Base-by-base conservation (phyloP, 73 alveolate genomes). In the Paramecium pentaurelia region DNA sequence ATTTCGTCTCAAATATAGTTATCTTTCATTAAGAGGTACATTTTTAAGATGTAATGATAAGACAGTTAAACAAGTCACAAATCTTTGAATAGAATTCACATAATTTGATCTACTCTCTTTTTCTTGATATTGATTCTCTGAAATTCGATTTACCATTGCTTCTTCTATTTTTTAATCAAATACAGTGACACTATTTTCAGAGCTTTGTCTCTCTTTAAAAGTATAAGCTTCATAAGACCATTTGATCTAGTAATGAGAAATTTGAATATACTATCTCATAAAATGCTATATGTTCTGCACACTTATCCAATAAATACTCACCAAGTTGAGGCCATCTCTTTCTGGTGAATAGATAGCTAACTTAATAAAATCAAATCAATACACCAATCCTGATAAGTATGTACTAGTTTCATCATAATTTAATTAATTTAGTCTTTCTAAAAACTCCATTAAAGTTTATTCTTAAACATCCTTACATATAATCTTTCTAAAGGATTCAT, bases 171-270 rank as follows among this genome's bases (percentile, higher is more conserved):
- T 73, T 37, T 73, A 38, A 73, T 73, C 87, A 73, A 73, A 73
- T 32, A 37, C 87, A 36, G 47, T 68, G 10, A 30, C 87, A 10
- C 20, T 12, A 36, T 22, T 73, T 22, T 34, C 59, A 73, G 40
- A 18, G 0, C 2, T 44, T 25, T 73, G 34, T 37, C 87, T 73
- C 36, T 37, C 60, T n/a, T 73, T 73, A 73, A 14, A 73, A 32
- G 87, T 73, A 44, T 73, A 73, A 10, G 87, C 87, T 40, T 73
- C 87, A 73, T 64, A 64, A 28, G 84, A 64, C 84, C 84, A 64
- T 64, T 64, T 64, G 84, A 64, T 64, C 84, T 64, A 64, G 47
- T 32, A 11, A 32, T 32, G 51, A 28, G 42, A 64, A 64, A 64
- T 28, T 64, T 54, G 70, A 54, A 54, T 16, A 64, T 64, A 64